Conservation (phyloP, 305 asterid species). For the Euphrasia arctica region DNA sequence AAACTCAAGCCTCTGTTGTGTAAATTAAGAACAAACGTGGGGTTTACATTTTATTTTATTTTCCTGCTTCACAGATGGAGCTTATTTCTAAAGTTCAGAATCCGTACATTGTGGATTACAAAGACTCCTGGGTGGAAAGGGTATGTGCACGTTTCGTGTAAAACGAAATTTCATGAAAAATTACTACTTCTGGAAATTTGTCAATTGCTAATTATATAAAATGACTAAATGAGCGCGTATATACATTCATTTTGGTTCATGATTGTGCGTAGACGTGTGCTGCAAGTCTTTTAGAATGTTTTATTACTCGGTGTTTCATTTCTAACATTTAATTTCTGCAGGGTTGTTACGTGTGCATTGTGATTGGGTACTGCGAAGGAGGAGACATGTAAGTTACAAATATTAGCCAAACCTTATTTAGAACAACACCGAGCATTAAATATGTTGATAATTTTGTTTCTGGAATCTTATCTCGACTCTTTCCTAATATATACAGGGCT, state of each 20-base stretch:
- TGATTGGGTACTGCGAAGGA: constrained; percentile 97
- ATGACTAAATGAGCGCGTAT: neutral
- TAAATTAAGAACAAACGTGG: no score
- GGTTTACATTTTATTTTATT: neutral
- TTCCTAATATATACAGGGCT: constrained; percentile 50
- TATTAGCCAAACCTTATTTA: constrained; percentile 7
- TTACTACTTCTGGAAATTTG: constrained; percentile 9
- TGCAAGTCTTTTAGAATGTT: neutral
- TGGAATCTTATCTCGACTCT: constrained; percentile 20
- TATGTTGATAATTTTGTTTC: constrained; percentile 18
- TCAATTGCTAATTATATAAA: constrained; percentile 13
- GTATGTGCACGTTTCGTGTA: constrained; percentile 34
- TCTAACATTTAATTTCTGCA: constrained; percentile 32
- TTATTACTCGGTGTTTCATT: constrained; percentile 28
- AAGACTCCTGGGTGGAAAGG: constrained; percentile 99
- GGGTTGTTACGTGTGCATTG: constrained; percentile 99
- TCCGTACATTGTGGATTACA: constrained; percentile 91
- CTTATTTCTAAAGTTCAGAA: constrained; percentile 78
- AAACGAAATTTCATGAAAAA: constrained; percentile 6
- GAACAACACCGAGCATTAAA: neutral
- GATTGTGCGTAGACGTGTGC: neutral
- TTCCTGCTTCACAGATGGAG: constrained; percentile 78
- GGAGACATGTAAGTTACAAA: constrained; percentile 88
- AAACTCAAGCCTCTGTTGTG: no score
- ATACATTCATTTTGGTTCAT: constrained; percentile 1